phyloP scores from a whole-genome alignment of 202 grass and related monocot genomes.

The Eragrostis tef region DNA sequence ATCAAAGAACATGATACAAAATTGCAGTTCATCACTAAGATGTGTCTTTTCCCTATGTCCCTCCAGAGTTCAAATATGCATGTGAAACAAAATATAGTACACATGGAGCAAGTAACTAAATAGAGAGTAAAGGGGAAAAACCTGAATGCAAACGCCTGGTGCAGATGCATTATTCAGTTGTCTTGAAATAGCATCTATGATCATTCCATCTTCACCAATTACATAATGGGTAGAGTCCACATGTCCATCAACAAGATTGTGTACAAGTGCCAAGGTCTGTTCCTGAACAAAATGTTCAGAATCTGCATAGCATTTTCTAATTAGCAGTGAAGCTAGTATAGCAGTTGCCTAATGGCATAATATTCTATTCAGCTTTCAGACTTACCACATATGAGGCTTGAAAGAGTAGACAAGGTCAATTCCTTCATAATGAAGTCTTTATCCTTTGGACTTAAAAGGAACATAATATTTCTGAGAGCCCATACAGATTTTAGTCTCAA shows the following conservation, averaged over 20 bases:
- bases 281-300: slow-evolving; percentile 90
- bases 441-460: slow-evolving; percentile 81
- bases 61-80: slow-evolving; percentile 16
- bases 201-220: slow-evolving; percentile 65
- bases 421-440: slow-evolving; percentile 88
- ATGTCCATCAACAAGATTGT: slow-evolving; percentile 86
- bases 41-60: neutral
- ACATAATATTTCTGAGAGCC: slow-evolving; percentile 93
- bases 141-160: slow-evolving; percentile 78
- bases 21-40: slow-evolving; percentile 22
- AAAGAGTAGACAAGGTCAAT: slow-evolving; percentile 66
- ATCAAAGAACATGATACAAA: slow-evolving; percentile 23
- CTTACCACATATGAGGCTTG: slow-evolving; percentile 88
- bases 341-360: neutral
- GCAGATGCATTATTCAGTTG: slow-evolving; percentile 64
- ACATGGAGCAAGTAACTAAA: slow-evolving; percentile 18
- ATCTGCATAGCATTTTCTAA: slow-evolving; percentile 64
- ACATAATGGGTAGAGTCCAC: slow-evolving; percentile 61
- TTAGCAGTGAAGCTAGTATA: slow-evolving; percentile 45
- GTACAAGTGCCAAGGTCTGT: slow-evolving; percentile 78
- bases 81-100: slow-evolving; percentile 8
- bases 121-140: slow-evolving; percentile 49
- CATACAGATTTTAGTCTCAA: slow-evolving; percentile 86
- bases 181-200: slow-evolving; percentile 78
- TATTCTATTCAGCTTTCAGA: slow-evolving; percentile 31